Evolutionary conservation across 75 land plant genomes (phyloP).

Genomic region (Pseudotsuga menziesii): DNA sequence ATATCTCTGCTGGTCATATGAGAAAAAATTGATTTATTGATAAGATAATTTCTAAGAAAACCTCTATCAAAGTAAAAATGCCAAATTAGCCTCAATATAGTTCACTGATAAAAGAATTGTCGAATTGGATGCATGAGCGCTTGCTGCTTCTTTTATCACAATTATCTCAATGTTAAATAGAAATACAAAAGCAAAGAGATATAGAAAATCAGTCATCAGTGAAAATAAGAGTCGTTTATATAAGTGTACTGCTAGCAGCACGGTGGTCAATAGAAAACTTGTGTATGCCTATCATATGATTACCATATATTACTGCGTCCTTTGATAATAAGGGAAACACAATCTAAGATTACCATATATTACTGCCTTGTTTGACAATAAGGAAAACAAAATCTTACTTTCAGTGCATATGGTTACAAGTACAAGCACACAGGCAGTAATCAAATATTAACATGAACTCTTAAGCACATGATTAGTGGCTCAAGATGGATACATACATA

Average conservation of each 20-base stretch:
- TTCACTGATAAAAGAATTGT: neutral
- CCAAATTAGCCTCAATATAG: too few species aligned
- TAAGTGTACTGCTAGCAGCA: neutral
- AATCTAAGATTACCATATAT: neutral
- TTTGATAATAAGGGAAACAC: neutral
- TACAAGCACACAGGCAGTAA: neutral
- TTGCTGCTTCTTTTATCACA: neutral
- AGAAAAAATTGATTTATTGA: too few species aligned
- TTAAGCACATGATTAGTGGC: slow-evolving; percentile 1
- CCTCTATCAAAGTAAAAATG: too few species aligned
- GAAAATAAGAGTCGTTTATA: neutral
- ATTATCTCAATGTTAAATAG: neutral
- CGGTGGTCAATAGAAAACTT: neutral
- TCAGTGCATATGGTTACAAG: neutral
- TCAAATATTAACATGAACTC: neutral
- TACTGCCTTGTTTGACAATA: neutral
- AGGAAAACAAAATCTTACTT: neutral
- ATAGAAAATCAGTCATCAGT: neutral
- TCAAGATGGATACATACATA: neutral
- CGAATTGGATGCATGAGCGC: neutral
- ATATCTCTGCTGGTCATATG: too few species aligned
- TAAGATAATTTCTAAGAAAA: too few species aligned
- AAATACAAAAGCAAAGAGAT: neutral
- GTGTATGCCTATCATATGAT: neutral
- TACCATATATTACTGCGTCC: neutral